Evolutionary conservation across 1,284 basidiomycete species (phyloP), one percentile per base, ranked within the genome.

Genomic region (Apiotrichum montevideense): DNA sequence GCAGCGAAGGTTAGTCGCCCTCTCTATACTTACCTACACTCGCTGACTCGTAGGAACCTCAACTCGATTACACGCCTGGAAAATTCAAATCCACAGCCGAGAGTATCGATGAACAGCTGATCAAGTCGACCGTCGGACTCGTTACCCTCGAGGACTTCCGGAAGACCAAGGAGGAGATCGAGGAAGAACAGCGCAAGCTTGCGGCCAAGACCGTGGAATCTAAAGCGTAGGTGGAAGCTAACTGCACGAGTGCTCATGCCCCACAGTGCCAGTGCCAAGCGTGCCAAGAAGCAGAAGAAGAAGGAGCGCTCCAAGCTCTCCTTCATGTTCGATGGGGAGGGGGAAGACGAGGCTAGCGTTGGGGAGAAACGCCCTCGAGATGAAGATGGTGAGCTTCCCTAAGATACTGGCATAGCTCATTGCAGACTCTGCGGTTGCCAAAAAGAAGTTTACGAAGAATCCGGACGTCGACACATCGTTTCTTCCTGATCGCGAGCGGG

Each of bases 391-490:
- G 52, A 58, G 66, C 13, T 41, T 32, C 6, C 32, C 5, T 8
- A 39, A 15, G n/a, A 6, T n/a, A 21, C 21, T 21, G 21, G 21
- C 21, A 33, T 39, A 43, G 39, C 55, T 60, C 13, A 56, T 49
- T 8, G 11, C 51, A 62, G 56, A 51, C 35, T 9, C 52, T 35
- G 55, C 70, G 5, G 62, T 14, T 42, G 8, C 78, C 7, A 94
- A 93, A 54, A 78, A 82, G 60, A 92, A 89, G 73, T 84, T 91
- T 46, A 84, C 87, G 69, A 98, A 98, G 80, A 98, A 98, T 67
- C 96, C 96, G 0, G 81, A 86, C 51, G 95, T 98, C 40, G 96
- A 98, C 72, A 99, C 96, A 0, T 97, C 94, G 1, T 99, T 99
- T 79, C 82, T 99, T 7, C 96, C 96, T 0, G 96, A 99, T 74